phyloP scores from a whole-genome alignment of 257 asterid genomes.

The Cinchona pubescens region DNA sequence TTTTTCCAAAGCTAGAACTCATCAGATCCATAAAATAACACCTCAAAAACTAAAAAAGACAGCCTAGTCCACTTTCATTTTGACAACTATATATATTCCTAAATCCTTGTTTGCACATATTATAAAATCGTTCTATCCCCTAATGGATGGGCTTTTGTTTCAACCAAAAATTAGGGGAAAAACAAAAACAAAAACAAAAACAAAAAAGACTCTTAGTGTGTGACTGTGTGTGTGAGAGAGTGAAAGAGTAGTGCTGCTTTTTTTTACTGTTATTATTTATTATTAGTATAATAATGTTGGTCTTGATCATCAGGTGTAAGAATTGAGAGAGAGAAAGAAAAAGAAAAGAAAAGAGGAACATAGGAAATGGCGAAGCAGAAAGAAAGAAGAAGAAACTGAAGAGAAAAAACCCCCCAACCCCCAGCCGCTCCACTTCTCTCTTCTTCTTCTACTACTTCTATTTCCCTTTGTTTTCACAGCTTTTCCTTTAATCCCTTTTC shows the following conservation, averaged over 20 bases:
- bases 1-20: too few relatives aligned
- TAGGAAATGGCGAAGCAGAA: constrained; percentile 74
- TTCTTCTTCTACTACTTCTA: constrained; percentile 6
- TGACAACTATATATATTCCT: constrained; percentile 7
- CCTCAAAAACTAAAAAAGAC: constrained; percentile 3
- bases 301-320: constrained; percentile 17
- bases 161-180: neutral
- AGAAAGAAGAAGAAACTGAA: constrained; percentile 66
- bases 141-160: constrained; percentile 5
- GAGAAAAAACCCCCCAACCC: constrained; percentile 32
- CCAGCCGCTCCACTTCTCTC: neutral
- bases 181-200: too few relatives aligned
- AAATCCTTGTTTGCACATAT: neutral
- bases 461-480: constrained; percentile 26
- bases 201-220: too few relatives aligned
- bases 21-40: neutral
- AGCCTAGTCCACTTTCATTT: constrained; percentile 17
- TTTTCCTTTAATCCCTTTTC: constrained; percentile 35
- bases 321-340: constrained; percentile 15
- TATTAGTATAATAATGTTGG: constrained; percentile 14
- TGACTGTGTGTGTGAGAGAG: too few relatives aligned
- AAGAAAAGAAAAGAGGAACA: constrained; percentile 38
- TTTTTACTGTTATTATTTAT: neutral
- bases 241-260: too few relatives aligned
- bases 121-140: constrained; percentile 1